Evolutionary conservation across 2,329 filamentous ascomycete species (phyloP).

Genomic region (Colletotrichum sp.): DNA sequence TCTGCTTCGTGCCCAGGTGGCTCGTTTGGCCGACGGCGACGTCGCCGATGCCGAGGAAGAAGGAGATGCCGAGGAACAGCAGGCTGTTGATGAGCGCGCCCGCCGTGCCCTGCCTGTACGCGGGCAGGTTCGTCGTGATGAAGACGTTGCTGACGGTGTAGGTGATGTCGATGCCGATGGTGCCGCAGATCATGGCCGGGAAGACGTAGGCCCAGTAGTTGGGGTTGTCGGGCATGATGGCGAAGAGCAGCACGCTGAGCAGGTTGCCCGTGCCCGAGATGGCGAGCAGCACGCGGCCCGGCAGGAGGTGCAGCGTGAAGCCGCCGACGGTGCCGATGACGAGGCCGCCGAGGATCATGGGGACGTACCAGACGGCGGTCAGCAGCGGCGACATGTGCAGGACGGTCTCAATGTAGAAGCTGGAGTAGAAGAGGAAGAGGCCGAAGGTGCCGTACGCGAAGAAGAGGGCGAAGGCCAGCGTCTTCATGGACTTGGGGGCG

Average conservation of each 20-base stretch:
- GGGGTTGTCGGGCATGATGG: constrained; percentile 62
- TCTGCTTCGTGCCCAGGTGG: constrained; percentile 46
- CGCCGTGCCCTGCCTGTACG: constrained; percentile 71
- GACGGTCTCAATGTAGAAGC: constrained; percentile 67
- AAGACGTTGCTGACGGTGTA: constrained; percentile 80
- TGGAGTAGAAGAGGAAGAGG: constrained; percentile 68
- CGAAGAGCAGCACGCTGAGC: constrained; percentile 64
- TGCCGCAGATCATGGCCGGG: constrained; percentile 71
- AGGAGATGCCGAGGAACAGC: constrained; percentile 73
- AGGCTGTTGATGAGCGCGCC: constrained; percentile 75
- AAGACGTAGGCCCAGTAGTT: constrained; percentile 79
- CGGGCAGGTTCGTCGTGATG: constrained; percentile 74
- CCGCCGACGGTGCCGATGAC: constrained; percentile 68
- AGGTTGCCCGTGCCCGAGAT: constrained; percentile 67
- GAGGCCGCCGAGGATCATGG: constrained; percentile 71
- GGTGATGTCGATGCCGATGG: constrained; percentile 76
- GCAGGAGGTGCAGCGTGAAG: constrained; percentile 69
- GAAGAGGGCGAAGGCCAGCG: constrained; percentile 59
- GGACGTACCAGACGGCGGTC: constrained; percentile 72
- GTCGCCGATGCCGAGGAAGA: constrained; percentile 75
- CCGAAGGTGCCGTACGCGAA: constrained; percentile 66
- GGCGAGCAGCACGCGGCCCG: constrained; percentile 66
- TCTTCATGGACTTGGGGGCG: constrained; percentile 63
- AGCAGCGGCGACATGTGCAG: constrained; percentile 64
- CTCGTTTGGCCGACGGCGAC: constrained; percentile 59